These are phyloP conservation scores for Trichoderma koningiopsis DNA, from an alignment of 2,329 filamentous ascomycete species.

Conservation along the genomic window DNA sequence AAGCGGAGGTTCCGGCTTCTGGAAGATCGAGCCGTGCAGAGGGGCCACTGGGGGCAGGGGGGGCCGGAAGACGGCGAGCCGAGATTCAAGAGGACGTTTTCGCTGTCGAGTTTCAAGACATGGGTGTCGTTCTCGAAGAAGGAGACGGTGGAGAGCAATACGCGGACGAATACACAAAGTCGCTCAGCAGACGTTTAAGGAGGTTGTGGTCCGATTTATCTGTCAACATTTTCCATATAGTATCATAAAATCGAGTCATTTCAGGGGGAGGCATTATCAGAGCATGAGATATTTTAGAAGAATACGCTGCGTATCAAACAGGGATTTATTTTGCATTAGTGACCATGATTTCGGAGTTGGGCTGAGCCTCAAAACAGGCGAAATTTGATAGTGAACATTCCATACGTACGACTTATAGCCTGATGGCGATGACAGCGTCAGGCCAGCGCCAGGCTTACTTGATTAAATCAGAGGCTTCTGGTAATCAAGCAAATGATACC, in stretches of 20 bases:
- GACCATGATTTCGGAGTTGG: neutral
- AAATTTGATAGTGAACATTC: neutral
- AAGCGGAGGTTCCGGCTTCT: slow-evolving; percentile 62
- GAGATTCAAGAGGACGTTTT: slow-evolving; percentile 52
- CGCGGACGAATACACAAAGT: slow-evolving; percentile 28
- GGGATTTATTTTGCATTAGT: slow-evolving; percentile 2
- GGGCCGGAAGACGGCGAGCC: slow-evolving; percentile 49
- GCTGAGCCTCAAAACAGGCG: neutral
- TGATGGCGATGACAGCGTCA: neutral
- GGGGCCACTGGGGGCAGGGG: slow-evolving; percentile 56
- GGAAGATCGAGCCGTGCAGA: slow-evolving; percentile 53
- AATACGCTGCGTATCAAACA: neutral
- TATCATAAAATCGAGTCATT: slow-evolving; percentile 4
- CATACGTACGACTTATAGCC: neutral
- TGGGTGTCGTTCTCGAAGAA: slow-evolving; percentile 48
- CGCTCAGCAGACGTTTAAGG: slow-evolving; percentile 16
- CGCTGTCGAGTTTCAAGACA: slow-evolving; percentile 54
- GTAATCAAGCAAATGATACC: neutral
- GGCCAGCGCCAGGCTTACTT: neutral
- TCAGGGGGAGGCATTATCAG: neutral
- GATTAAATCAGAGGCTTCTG: neutral
- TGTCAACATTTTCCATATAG: neutral
- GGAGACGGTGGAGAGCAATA: slow-evolving; percentile 43
- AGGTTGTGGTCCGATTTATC: neutral
- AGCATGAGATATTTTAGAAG: neutral